phyloP scores from a whole-genome alignment of 345 rosid species.

The Bruguiera gymnorhiza region DNA sequence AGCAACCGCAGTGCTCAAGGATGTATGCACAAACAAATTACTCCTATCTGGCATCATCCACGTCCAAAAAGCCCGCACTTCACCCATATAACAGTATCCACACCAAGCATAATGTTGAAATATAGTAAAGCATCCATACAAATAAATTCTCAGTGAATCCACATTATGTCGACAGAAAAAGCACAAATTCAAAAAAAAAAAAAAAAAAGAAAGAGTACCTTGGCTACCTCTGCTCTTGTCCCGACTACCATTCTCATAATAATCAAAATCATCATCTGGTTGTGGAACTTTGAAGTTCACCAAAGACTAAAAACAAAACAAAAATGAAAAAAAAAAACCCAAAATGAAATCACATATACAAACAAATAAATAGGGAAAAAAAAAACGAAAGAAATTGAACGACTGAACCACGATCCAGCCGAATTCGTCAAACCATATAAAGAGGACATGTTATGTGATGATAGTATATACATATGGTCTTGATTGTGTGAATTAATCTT shows the following conservation, averaged over 20 bases:
- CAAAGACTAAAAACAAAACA: conserved; percentile 57
- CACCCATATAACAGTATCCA: neutral
- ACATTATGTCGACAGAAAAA: conserved; percentile 2
- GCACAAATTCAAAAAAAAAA: conserved; percentile 1
- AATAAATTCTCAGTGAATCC: conserved; percentile 9
- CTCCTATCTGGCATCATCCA: neutral
- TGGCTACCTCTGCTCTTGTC: conserved; percentile 93
- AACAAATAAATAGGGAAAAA: neutral
- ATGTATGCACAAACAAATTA: conserved; percentile 11
- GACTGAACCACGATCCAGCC: too few species aligned
- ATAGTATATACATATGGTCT: too few species aligned
- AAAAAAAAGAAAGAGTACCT: conserved; percentile 43
- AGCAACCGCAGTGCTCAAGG: conserved; percentile 25
- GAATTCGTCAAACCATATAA: neutral
- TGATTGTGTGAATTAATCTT: too few species aligned
- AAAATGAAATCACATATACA: conserved; percentile 9
- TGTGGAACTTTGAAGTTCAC: conserved; percentile 79
- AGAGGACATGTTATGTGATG: too few species aligned
- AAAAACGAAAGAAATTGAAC: too few species aligned
- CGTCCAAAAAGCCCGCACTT: conserved; percentile 7
- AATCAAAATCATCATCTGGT: conserved; percentile 90
- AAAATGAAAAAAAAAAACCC: neutral
- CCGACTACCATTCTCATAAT: conserved; percentile 92
- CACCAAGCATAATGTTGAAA: neutral
- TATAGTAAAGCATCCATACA: conserved; percentile 1